Base-by-base conservation (phyloP, 2,329 filamentous ascomycete genomes). In the Allantophomopsis cytisporea region DNA sequence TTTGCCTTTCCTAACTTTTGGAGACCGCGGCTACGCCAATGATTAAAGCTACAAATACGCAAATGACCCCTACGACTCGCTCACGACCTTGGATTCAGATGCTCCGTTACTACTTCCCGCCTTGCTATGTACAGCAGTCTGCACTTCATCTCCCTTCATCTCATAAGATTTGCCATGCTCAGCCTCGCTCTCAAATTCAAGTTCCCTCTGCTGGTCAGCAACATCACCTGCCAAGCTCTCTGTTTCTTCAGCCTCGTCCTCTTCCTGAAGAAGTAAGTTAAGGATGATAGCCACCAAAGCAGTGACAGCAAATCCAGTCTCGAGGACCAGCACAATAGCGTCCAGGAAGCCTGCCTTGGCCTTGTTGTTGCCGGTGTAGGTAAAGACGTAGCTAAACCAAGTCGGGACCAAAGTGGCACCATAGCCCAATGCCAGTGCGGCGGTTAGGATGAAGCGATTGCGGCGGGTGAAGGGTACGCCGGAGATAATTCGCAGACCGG, bases 371-470 rank as follows among this genome's bases (percentile, higher is more conserved):
- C 83, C 83, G 0, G 56, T 54, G 53, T 88, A 88, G 3, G 77
- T 81, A 55, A 91, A 86, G 39, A 91, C 73, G 44, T 72, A 68
- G 43, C 62, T 57, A 52, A 85, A 86, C 65, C 83, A 87, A 21
- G 60, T 71, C 0, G 75, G 73, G 2, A 81, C 70, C 0, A 83
- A 60, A 1, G 76, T 81, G 8, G 78, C 78, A 41, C 77, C 76
- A 46, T 83, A 83, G 23, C 85, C 85, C 20, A 89, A 62, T 0
- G 82, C 69, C 23, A 91, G 63, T 0, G 79, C 74, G 0, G 82
- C 80, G 0, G 85, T 87, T 10, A 91, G 68, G 50, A 91, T 83
- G 61, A 91, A 91, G 17, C 85, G 71, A 50, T 83, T 88, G 38
- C 85, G 76, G 31, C 84, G 73, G n/a, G 73, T 86, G 55, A 89